Evolutionary conservation across 345 rosid genomes (phyloP).

Genomic region (Sapria himalayana): DNA sequence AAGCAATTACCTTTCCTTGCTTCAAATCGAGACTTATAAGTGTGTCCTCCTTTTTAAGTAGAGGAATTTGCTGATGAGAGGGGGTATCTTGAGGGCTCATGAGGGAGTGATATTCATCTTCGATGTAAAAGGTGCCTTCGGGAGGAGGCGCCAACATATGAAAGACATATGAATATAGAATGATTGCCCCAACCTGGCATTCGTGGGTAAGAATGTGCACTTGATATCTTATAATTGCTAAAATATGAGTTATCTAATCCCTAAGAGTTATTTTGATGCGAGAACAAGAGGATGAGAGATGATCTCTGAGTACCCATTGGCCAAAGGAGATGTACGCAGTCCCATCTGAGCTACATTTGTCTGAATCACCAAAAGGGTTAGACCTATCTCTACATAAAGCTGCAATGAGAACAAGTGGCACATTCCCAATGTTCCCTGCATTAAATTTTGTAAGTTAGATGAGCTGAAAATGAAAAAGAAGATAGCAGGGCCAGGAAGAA

Average conservation of each 20-base stretch:
- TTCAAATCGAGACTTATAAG: slow-evolving; percentile 15
- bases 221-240: background rate
- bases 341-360: slow-evolving; percentile 63
- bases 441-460: slow-evolving; percentile 4
- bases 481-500: too few relatives aligned
- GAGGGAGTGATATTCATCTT: slow-evolving; percentile 28
- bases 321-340: slow-evolving; percentile 97
- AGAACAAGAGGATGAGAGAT: slow-evolving; percentile 3
- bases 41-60: slow-evolving; percentile 28
- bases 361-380: slow-evolving; percentile 81
- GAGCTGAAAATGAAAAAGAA: background rate
- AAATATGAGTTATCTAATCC: background rate
- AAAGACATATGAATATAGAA: slow-evolving; percentile 87
- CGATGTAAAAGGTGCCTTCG: slow-evolving; percentile 62
- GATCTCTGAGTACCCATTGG: slow-evolving; percentile 53
- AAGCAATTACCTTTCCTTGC: slow-evolving; percentile 51
- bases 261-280: too few relatives aligned
- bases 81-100: slow-evolving; percentile 26
- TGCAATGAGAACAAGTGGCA: slow-evolving; percentile 85
- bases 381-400: slow-evolving; percentile 69
- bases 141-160: slow-evolving; percentile 88
- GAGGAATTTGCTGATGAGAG: slow-evolving; percentile 39
- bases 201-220: slow-evolving; percentile 10
- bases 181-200: slow-evolving; percentile 88
- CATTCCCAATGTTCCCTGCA: slow-evolving; percentile 95